These are phyloP conservation scores for Hebeloma cylindrosporum DNA, from an alignment of 768 basidiomycete species.

Conservation along the genomic window DNA sequence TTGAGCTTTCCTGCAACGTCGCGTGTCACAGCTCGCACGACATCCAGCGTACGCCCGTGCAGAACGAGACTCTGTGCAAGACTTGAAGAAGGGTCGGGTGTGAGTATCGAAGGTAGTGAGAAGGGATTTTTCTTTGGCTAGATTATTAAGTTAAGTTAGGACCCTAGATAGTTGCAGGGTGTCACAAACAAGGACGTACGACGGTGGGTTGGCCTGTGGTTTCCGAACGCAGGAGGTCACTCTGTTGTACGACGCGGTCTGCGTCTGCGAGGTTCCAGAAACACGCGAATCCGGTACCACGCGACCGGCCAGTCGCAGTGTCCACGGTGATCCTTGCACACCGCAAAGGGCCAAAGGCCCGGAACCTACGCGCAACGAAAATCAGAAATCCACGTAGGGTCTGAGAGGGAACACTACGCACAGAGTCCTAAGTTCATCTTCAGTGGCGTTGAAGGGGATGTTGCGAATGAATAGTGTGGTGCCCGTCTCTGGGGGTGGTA, in stretches of 20 bases:
- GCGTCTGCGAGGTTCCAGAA: constrained; percentile 95
- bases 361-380: constrained; percentile 58
- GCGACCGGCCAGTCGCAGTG: constrained; percentile 75
- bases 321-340: constrained; percentile 94
- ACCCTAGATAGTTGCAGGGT: too few relatives aligned
- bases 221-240: constrained; percentile 67
- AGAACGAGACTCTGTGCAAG: constrained; percentile 82
- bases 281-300: constrained; percentile 95
- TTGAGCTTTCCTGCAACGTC: constrained; percentile 86
- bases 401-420: constrained; percentile 38
- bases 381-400: background rate
- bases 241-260: constrained; percentile 79
- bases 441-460: constrained; percentile 87
- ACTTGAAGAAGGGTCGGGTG: constrained; percentile 88
- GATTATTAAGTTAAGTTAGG: background rate
- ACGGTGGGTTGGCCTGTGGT: constrained; percentile 45
- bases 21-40: constrained; percentile 85
- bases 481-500: constrained; percentile 84
- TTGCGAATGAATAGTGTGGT: constrained; percentile 95
- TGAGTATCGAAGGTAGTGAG: constrained; percentile 82
- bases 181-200: constrained; percentile 23
- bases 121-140: constrained; percentile 83
- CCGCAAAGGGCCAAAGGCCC: constrained; percentile 86
- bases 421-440: constrained; percentile 88
- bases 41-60: constrained; percentile 91